Evolutionary conservation across 805 yeast genomes (phyloP).

Genomic region (Pichia membranifaciens): DNA sequence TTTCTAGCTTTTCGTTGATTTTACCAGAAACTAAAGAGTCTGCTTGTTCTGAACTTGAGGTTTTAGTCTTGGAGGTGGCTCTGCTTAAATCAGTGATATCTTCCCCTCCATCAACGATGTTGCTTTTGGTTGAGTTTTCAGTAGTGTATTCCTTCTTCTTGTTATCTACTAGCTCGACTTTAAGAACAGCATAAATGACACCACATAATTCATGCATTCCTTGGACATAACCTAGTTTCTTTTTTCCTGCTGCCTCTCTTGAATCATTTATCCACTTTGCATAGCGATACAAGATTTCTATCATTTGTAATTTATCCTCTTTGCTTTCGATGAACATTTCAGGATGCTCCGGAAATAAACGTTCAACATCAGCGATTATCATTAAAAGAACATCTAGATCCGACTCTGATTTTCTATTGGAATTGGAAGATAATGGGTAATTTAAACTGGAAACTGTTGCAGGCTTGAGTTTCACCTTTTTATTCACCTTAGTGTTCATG

Average conservation of each 20-base stretch:
- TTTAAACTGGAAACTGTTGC: slow-evolving; percentile 1
- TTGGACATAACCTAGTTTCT: slow-evolving; percentile 35
- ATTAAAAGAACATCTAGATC: slow-evolving; percentile 38
- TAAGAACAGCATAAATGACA: slow-evolving; percentile 37
- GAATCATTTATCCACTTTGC: slow-evolving; percentile 36
- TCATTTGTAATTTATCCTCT: slow-evolving; percentile 27
- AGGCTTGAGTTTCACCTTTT: slow-evolving; percentile 4
- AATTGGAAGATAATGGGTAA: slow-evolving; percentile 11
- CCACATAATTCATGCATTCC: slow-evolving; percentile 53
- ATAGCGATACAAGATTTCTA: slow-evolving; percentile 44
- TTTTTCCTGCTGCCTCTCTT: background rate
- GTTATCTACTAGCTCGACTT: slow-evolving; percentile 31
- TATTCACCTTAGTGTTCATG: background rate
- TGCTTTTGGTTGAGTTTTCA: slow-evolving; percentile 15
- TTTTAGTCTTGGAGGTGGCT: background rate
- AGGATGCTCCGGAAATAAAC: slow-evolving; percentile 43
- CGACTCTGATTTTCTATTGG: slow-evolving; percentile 12
- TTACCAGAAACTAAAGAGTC: background rate
- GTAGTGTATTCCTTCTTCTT: slow-evolving; percentile 14
- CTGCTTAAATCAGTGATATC: slow-evolving; percentile 8
- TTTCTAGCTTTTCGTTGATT: slow-evolving; percentile 23
- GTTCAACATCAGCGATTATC: slow-evolving; percentile 45
- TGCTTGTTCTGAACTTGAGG: background rate
- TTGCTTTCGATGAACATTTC: slow-evolving; percentile 25
- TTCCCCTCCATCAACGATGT: slow-evolving; percentile 4